Conservation (phyloP, 495 filamentous ascomycete species). For the Podospora pseudopauciseta region DNA sequence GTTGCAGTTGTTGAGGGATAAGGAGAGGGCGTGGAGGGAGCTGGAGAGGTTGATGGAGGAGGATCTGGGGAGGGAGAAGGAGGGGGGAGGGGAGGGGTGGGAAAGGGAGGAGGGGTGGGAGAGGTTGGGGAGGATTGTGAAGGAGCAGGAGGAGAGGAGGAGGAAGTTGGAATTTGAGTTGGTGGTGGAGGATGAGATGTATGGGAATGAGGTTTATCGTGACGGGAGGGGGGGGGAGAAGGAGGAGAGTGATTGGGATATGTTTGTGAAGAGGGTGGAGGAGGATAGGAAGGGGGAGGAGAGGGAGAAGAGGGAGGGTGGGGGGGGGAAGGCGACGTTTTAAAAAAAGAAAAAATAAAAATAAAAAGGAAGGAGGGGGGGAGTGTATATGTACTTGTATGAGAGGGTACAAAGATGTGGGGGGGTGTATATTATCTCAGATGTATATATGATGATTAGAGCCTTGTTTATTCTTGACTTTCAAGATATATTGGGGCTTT, state of each 20-base stretch:
- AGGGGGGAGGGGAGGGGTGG: background rate
- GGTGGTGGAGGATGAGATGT: background rate
- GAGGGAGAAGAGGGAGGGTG: background rate
- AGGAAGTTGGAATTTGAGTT: background rate
- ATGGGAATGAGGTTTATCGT: background rate
- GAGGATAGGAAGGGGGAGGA: background rate
- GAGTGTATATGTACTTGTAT: background rate
- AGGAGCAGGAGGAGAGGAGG: background rate
- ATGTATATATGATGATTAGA: background rate
- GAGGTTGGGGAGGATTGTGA: background rate
- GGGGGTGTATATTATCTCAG: background rate
- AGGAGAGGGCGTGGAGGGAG: constrained; percentile 15
- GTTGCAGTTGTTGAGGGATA: constrained; percentile 26
- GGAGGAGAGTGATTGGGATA: background rate
- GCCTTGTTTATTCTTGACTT: background rate
- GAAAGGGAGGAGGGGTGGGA: background rate
- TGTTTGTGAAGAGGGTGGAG: background rate
- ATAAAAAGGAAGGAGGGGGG: too few species aligned
- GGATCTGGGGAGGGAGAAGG: background rate
- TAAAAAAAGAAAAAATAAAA: background rate
- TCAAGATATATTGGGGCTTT: too few species aligned
- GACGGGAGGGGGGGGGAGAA: background rate
- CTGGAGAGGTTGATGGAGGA: constrained; percentile 17
- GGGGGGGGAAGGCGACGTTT: background rate
- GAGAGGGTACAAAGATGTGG: background rate